These are phyloP conservation scores for Diaporthe helianthi DNA, from an alignment of 2,329 filamentous ascomycete species.

Conservation along the genomic window DNA sequence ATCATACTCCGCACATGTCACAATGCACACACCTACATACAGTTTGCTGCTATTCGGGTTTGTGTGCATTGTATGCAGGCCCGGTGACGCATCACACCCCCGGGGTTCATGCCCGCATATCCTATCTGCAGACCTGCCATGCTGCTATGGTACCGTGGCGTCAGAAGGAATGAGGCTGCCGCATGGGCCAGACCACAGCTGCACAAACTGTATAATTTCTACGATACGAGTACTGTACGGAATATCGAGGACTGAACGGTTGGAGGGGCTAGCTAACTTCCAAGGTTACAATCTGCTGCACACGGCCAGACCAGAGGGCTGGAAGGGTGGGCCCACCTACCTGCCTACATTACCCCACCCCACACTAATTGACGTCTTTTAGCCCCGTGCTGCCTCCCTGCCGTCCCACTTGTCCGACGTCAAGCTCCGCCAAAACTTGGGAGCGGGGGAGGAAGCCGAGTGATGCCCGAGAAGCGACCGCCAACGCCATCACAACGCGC, in stretches of 20 bases:
- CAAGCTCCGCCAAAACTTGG: not conserved
- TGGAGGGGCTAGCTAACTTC: not conserved
- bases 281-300: no score
- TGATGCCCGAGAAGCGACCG: constrained; percentile 40
- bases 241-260: not conserved
- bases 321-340: not conserved
- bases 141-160: not conserved
- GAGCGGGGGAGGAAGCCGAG: constrained; percentile 38
- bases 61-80: not conserved
- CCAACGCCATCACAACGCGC: not conserved
- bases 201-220: not conserved
- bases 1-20: not conserved
- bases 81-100: not conserved
- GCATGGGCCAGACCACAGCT: not conserved
- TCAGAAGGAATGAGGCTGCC: not conserved
- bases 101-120: constrained; percentile 2
- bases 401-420: constrained; percentile 12
- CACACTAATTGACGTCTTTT: constrained; percentile 20
- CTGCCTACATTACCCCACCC: not conserved
- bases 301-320: no score
- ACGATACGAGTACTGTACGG: no score
- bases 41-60: not conserved
- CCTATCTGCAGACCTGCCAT: not conserved
- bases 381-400: constrained; percentile 6
- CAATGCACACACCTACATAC: no score